Percentiles rank a stretch among this genome's conserved stretches.
Evolutionary conservation across 176 grass and related monocot genomes (phyloP).

Genomic region (Bolboschoenus planiculmis): DNA sequence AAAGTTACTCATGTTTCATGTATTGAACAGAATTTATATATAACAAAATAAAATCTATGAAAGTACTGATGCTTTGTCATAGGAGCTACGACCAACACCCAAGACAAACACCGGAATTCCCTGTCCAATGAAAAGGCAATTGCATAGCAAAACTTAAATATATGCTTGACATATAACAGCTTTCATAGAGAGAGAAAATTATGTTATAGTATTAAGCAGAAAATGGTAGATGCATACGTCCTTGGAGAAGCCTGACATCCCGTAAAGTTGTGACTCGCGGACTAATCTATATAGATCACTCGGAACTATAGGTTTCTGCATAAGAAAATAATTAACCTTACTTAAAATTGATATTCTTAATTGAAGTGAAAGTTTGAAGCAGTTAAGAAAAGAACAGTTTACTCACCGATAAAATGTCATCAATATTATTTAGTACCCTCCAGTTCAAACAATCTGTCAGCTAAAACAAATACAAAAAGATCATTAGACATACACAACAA

Average conservation of each 20-base stretch:
- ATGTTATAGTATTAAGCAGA: background rate
- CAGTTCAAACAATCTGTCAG: constrained; percentile 80
- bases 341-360: background rate
- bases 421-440: constrained; percentile 86
- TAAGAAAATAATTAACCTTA: background rate
- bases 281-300: constrained; percentile 57
- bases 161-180: constrained; percentile 2
- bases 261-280: constrained; percentile 64
- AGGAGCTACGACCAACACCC: constrained; percentile 86
- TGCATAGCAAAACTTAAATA: constrained; percentile 12
- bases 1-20: background rate
- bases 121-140: constrained; percentile 39
- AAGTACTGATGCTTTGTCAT: constrained; percentile 84
- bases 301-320: constrained; percentile 75
- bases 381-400: background rate
- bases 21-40: background rate
- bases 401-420: constrained; percentile 66
- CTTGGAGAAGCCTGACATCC: constrained; percentile 67
- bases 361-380: background rate
- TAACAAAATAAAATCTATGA: constrained; percentile 27
- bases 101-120: constrained; percentile 75
- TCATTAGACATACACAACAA: constrained; percentile 14
- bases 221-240: constrained; percentile 36
- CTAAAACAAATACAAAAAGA: constrained; percentile 39
- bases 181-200: constrained; percentile 4